Percentiles rank a stretch among this genome's conserved stretches.
Evolutionary conservation across 305 asterid species (phyloP).

Genomic region (Plantago coronopus): DNA sequence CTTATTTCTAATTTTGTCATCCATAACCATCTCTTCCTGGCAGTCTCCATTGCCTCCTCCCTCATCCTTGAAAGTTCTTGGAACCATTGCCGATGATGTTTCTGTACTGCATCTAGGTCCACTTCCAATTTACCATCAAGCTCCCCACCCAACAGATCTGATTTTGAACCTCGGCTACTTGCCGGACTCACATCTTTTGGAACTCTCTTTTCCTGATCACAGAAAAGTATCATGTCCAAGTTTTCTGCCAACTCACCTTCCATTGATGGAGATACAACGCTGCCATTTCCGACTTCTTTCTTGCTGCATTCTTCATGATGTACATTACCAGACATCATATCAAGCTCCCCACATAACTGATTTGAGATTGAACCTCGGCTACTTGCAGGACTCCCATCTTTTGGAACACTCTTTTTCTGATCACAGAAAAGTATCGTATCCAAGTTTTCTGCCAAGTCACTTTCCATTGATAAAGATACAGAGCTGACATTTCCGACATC

Average conservation of each 20-base stretch:
- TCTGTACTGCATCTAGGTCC: constrained; percentile 56
- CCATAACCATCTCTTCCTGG: constrained; percentile 68
- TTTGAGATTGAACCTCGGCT: constrained; percentile 30
- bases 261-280: constrained; percentile 20
- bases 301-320: constrained; percentile 33
- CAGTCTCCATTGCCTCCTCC: constrained; percentile 52
- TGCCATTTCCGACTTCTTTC: constrained; percentile 26
- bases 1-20: constrained; percentile 32
- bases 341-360: constrained; percentile 36
- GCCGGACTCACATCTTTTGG: constrained; percentile 28
- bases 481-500: constrained; percentile 23
- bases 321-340: too few relatives aligned
- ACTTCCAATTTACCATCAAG: constrained; percentile 35
- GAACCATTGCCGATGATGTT: constrained; percentile 50
- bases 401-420: constrained; percentile 21
- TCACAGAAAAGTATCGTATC: constrained; percentile 20
- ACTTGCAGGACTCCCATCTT: constrained; percentile 29
- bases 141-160: constrained; percentile 31
- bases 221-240: constrained; percentile 22
- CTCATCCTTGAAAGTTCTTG: constrained; percentile 51
- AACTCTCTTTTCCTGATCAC: constrained; percentile 16
- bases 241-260: constrained; percentile 27
- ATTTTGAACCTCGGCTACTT: constrained; percentile 30
- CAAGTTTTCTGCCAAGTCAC: constrained; percentile 23
- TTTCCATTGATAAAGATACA: constrained; percentile 24